phyloP scores from a whole-genome alignment of 345 rosid genomes.

The Salix caprea region DNA sequence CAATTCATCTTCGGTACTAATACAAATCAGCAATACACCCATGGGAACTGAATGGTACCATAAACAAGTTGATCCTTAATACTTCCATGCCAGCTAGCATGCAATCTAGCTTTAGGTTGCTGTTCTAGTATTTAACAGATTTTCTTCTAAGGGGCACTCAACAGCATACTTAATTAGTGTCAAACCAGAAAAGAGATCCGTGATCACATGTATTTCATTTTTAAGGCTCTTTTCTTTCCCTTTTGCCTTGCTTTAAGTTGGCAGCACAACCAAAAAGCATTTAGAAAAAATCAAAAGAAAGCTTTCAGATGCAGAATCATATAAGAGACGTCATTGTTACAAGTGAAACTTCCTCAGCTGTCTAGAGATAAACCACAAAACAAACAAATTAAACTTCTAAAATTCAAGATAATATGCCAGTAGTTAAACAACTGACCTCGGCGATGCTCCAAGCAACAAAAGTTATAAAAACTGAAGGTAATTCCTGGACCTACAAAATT shows the following conservation, averaged over 20 bases:
- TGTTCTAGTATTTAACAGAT: not conserved
- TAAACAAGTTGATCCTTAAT: not conserved
- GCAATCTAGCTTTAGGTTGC: not conserved
- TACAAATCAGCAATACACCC: not conserved
- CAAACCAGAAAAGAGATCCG: not conserved
- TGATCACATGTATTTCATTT: not conserved
- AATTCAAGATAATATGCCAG: not conserved
- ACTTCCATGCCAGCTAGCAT: not conserved
- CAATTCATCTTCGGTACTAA: not conserved
- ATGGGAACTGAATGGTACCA: not conserved
- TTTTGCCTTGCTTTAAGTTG: not conserved
- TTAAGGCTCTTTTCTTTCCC: not conserved
- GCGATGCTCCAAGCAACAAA: constrained; percentile 65
- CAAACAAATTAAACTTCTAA: not conserved
- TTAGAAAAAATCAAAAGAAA: not conserved
- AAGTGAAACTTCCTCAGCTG: not conserved
- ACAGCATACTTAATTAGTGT: not conserved
- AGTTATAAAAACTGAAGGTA: constrained; percentile 62
- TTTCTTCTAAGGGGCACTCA: not conserved
- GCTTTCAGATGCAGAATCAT: not conserved
- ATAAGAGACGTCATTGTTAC: not conserved
- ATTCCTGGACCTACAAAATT: constrained; percentile 53
- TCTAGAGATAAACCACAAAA: not conserved
- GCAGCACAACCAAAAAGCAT: not conserved
- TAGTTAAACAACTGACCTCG: constrained; percentile 48